Percentiles rank a stretch among this genome's conserved stretches.
These are phyloP conservation scores for Leccinum barrowsii DNA, from an alignment of 768 basidiomycete genomes.

Conservation along the genomic window DNA sequence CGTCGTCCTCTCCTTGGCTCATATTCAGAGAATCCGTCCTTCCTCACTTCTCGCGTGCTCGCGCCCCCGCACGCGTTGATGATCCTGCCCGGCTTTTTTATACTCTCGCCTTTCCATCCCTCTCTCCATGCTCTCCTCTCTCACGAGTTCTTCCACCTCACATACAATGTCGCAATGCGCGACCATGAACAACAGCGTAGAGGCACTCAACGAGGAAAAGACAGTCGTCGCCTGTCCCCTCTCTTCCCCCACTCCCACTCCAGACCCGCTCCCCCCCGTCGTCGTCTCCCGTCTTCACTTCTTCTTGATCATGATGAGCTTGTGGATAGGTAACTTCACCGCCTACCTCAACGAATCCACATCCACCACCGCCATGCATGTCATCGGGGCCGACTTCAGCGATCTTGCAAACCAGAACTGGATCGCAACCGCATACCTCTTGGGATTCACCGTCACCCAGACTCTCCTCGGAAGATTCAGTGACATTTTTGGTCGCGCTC, in stretches of 20 bases:
- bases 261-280: constrained; percentile 16
- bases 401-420: constrained; percentile 33
- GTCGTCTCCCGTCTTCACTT: constrained; percentile 26
- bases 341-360: constrained; percentile 36
- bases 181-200: constrained; percentile 29
- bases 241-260: neutral
- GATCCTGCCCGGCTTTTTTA: constrained; percentile 14
- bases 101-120: constrained; percentile 7
- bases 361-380: constrained; percentile 34
- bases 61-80: constrained; percentile 12
- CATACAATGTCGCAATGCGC: constrained; percentile 31
- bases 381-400: constrained; percentile 29
- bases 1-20: constrained; percentile 4
- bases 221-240: constrained; percentile 3
- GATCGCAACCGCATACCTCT: constrained; percentile 33
- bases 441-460: constrained; percentile 37
- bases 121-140: constrained; percentile 6
- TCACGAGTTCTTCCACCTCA: constrained; percentile 28
- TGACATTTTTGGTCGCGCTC: constrained; percentile 34
- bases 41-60: constrained; percentile 12
- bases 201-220: constrained; percentile 26
- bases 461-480: constrained; percentile 34
- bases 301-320: constrained; percentile 33
- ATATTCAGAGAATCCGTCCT: neutral
- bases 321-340: constrained; percentile 35